Conservation (phyloP, 2,329 filamentous ascomycete genomes). For the Metarhizium album region DNA sequence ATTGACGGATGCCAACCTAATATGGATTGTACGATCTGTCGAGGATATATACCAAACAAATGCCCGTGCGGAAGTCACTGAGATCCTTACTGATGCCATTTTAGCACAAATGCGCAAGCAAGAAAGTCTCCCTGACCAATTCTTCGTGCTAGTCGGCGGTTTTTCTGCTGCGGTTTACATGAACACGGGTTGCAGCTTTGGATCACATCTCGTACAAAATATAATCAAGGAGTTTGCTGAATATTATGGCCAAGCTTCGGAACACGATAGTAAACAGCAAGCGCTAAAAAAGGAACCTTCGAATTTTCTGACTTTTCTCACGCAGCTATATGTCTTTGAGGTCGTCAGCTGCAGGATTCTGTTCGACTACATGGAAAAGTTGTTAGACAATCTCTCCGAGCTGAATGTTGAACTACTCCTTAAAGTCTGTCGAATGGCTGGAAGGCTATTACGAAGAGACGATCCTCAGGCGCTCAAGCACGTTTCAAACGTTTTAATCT, state of each 20-base stretch:
- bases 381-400: constrained; percentile 67
- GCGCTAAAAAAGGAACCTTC: constrained; percentile 30
- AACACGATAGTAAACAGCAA: constrained; percentile 28
- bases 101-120: constrained; percentile 71
- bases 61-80: constrained; percentile 80
- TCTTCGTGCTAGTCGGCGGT: constrained; percentile 80
- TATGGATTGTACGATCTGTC: constrained; percentile 72
- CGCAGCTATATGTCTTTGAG: constrained; percentile 87
- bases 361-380: constrained; percentile 80
- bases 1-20: constrained; percentile 79
- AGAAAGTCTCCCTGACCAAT: constrained; percentile 72
- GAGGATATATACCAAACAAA: constrained; percentile 76
- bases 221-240: constrained; percentile 65
- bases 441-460: constrained; percentile 74
- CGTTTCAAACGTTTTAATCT: constrained; percentile 70
- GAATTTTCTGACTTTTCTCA: constrained; percentile 73
- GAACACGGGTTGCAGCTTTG: constrained; percentile 78
- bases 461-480: constrained; percentile 83
- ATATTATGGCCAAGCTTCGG: constrained; percentile 41
- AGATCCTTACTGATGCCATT: constrained; percentile 65
- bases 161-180: constrained; percentile 86
- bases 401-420: constrained; percentile 81
- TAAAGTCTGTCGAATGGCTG: constrained; percentile 71
- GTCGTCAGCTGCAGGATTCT: constrained; percentile 72
- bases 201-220: constrained; percentile 72